Evolutionary conservation across 169 alveolate genomes (phyloP).

Genomic region (Miamiensis avidus): DNA sequence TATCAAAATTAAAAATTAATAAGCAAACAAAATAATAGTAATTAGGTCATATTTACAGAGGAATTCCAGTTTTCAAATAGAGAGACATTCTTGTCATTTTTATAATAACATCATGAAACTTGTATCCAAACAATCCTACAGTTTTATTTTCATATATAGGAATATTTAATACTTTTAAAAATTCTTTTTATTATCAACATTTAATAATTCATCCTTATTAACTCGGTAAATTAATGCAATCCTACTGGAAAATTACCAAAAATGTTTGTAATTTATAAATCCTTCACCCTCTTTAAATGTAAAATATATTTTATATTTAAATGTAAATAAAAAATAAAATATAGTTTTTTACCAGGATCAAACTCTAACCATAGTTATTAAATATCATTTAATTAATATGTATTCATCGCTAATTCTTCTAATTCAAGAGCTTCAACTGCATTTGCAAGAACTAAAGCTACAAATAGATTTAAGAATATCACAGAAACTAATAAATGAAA

Average conservation of each 20-base stretch:
- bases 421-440: slow-evolving; percentile 28
- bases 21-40: too few relatives aligned
- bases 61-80: slow-evolving; percentile 33
- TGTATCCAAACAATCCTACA: slow-evolving; percentile 15
- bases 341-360: slow-evolving; percentile 18
- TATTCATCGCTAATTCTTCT: slow-evolving; percentile 33
- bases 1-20: too few relatives aligned
- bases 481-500: slow-evolving; percentile 42
- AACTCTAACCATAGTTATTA: slow-evolving; percentile 26
- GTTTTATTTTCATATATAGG: slow-evolving; percentile 32
- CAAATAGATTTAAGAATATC: slow-evolving; percentile 30
- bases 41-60: slow-evolving; percentile 9
- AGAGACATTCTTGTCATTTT: slow-evolving; percentile 35
- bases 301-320: too few relatives aligned
- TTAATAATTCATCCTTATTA: slow-evolving; percentile 14
- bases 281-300: slow-evolving; percentile 19
- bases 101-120: slow-evolving; percentile 40
- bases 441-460: slow-evolving; percentile 24
- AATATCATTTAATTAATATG: slow-evolving; percentile 37
- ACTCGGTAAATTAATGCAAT: slow-evolving; percentile 41
- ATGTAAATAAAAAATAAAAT: too few relatives aligned
- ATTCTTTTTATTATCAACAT: slow-evolving; percentile 23
- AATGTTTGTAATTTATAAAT: slow-evolving; percentile 31
- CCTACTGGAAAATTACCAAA: slow-evolving; percentile 36
- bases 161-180: slow-evolving; percentile 23